Base-by-base conservation (phyloP, 495 filamentous ascomycete genomes). In the Penicillium canescens region DNA sequence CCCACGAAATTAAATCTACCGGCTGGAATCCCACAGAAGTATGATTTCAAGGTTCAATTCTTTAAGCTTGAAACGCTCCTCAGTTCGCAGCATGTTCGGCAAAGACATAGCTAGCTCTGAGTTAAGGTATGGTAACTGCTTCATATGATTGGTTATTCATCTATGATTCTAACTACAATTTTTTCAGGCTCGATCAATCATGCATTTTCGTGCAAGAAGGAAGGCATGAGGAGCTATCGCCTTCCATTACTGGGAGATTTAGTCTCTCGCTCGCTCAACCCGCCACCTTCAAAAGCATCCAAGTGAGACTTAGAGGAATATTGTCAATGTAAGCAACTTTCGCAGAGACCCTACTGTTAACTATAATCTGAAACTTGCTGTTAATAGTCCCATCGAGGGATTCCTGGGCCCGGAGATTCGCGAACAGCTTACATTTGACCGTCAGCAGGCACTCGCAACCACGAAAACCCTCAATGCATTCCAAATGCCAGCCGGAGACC, bases 381-480 rank as follows among this genome's bases (percentile, higher is more conserved):
- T 18, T 42, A 42, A 23, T 41, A 51, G 49, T 0, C 26, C 49
- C 1, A 11, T 51, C n/a, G 49, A 51, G 0, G 40, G 40, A 26
- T 16, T 51, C 1, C 20, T 51, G 3, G 21, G 33, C 7, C 10
- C 26, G 6, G 49, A 51, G 0, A 41, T 9, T 28, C 61, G 57
- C 11, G 55, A 65, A 39, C 26, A 46, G 6, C 14, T 42, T 3
- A 67, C 62, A 3, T 56, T 57, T 28, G 52, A 46, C 14, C 46
- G 18, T 10, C 39, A 50, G 1, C 62, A 62, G 26, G 16, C 44
- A 0, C 44, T 68, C 6, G 65, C 56, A 4, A 49, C 55, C 4
- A 63, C 65, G 0, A 57, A 55, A 42, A 60, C 39, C 6, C 50
- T 65, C 31, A 48, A 16, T 35, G 57, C 59, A 0, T 68, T 68